Base-by-base conservation (phyloP, 208 protist species). In the Wallacemonas rigidus region DNA sequence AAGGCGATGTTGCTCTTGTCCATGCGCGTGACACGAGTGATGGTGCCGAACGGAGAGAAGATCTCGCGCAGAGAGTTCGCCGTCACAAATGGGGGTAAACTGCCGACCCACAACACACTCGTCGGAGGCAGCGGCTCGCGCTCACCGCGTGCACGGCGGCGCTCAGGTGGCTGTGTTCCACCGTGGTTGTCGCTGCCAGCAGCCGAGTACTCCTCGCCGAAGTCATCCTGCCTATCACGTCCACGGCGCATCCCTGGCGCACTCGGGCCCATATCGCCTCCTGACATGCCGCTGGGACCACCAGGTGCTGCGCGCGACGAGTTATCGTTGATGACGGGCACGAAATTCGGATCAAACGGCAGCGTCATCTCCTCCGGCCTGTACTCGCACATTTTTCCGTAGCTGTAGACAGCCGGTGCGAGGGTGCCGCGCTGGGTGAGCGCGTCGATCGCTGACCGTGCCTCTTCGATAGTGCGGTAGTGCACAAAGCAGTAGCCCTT, bases 401-500 rank as follows among this genome's bases (percentile, higher is more conserved):
- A 96, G 80, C 92, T 96, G 72, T 92, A 93, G 6, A 82, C 74
- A 5, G 84, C 89, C 4, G 67, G 64, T 2, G 83, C 83, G 14
- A 96, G 77, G 36, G 82, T 72, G 64, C 82, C 81, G 54, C 76
- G 76, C 68, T 81, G 76, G 63, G 77, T 75, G 47, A 96, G 84
- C 11, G 82, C 77, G 26, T 93, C 82, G 2, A 96, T 89, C 12
- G 91, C 91, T 39, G 58, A 75, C 38, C 74, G 70, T 1, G 91
- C 91, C 84, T 96, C 91, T 74, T 93, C 86, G 11, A 92, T 83
- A 55, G 70, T 75, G 43, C 87, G 87, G 80, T 89, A 88, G 78
- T 96, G 91, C 36, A 96, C 88, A 72, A 96, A 96, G 75, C 87
- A 92, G 75, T 87, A 94, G 80, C 82, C 82, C 71, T 89, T 85